Base-by-base conservation (phyloP, 1,139 yeast species). In the Candida tunisiensis region DNA sequence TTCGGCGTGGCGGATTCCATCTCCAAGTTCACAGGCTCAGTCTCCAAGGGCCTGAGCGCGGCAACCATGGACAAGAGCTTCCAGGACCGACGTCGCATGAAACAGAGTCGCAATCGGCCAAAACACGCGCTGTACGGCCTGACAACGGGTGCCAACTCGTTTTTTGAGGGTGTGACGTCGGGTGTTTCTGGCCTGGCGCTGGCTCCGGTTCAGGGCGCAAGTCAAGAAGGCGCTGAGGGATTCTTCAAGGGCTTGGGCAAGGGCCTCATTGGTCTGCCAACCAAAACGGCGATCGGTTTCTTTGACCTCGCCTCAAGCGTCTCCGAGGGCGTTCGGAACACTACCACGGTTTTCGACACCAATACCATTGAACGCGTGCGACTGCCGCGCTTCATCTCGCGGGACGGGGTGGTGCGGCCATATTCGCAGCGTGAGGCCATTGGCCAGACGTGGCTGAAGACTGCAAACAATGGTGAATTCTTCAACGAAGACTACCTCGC, bases 251-350 rank as follows among this genome's bases (percentile, higher is more conserved):
- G 99, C 1, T 49, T 91, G 7, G 98, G 98, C 6, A 79, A 75
- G 42, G 98, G 98, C n/a, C 48, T 91, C 14, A 69, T 91, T 30
- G 98, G 98, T 0, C 56, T 91, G 21, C 98, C 98, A 0, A 83
- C 98, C 0, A 91, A 91, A 53, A 82, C 98, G 0, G 94, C 95
- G 0, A 83, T 88, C 43, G 99, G 99, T 6, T 51, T 88, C 19
- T 75, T 91, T 42, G 99, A 91, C 47, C 60, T 91, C 38, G 94
- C 98, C 0, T 77, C 82, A 26, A 85, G 82, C 51, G 74, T 88
- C 16, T 74, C 93, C 54, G 96, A 85, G 48, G 96, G 96, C 15
- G 85, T 91, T 27, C 65, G 88, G 34, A 83, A 77, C 47, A 80
- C 96, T 0, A 82, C 99, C 0, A 80, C 94, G 0, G 88, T 80